These are phyloP conservation scores for Adansonia rubrostipa DNA, from an alignment of 441 rosid species.

Conservation along the genomic window DNA sequence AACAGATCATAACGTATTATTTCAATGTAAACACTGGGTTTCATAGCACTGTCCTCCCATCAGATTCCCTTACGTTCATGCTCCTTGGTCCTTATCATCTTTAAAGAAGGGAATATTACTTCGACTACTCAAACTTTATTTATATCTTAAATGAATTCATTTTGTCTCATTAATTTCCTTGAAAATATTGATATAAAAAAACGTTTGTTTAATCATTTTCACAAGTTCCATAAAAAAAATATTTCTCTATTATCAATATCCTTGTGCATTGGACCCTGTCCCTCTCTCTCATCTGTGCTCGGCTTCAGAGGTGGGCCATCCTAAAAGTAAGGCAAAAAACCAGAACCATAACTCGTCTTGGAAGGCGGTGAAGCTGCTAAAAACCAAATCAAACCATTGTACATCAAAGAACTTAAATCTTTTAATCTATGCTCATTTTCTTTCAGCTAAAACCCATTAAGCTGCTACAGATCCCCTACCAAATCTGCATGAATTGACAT, in stretches of 20 bases:
- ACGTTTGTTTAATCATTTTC: no score
- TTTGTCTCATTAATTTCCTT: no score
- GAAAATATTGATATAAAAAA: no score
- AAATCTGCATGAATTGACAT: slow-evolving; percentile 39
- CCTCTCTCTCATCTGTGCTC: slow-evolving; percentile 38
- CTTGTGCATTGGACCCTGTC: not conserved
- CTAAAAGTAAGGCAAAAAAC: slow-evolving; percentile 25
- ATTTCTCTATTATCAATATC: not conserved
- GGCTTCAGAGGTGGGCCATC: slow-evolving; percentile 38
- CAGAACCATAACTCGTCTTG: slow-evolving; percentile 26
- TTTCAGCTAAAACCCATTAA: slow-evolving; percentile 27
- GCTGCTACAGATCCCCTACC: slow-evolving; percentile 28
- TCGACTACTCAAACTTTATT: not conserved
- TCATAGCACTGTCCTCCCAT: no score
- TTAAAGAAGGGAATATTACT: not conserved
- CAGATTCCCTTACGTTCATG: not conserved
- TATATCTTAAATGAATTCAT: no score
- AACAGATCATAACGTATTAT: no score
- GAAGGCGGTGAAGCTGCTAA: slow-evolving; percentile 31
- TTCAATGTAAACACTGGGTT: no score
- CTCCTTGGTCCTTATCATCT: not conserved
- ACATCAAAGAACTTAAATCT: no score
- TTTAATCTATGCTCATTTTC: no score
- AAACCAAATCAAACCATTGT: not conserved
- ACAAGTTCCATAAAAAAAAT: no score